Conservation (phyloP, 1,284 basidiomycete genomes). For the Pyrrhoderma noxium region DNA sequence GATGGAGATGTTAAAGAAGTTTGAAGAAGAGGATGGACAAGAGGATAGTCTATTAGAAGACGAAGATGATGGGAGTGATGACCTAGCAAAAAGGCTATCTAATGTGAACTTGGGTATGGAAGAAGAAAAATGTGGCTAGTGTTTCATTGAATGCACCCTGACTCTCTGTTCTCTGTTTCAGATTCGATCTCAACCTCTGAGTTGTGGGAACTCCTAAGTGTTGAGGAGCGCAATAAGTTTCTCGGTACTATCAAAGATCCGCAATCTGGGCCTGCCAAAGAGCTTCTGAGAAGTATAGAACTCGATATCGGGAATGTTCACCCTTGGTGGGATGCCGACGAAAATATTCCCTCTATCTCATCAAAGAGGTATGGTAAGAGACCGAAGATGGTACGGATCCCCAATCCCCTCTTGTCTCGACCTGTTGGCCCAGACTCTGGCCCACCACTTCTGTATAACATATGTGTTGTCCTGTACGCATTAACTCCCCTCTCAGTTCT, state of each 20-base stretch:
- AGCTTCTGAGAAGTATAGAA: conserved; percentile 52
- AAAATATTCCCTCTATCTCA: background rate
- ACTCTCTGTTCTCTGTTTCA: conserved; percentile 22
- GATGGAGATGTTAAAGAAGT: conserved; percentile 60
- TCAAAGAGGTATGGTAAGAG: conserved; percentile 29
- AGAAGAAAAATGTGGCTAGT: background rate
- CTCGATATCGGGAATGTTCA: conserved; percentile 31
- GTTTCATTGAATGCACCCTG: conserved; percentile 2
- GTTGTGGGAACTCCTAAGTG: conserved; percentile 58
- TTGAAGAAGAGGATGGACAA: conserved; percentile 55
- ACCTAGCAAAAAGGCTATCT: conserved; percentile 46
- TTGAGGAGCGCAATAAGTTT: conserved; percentile 54
- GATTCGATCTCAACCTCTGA: conserved; percentile 48
- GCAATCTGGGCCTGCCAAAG: conserved; percentile 44
- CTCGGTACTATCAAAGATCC: conserved; percentile 51
- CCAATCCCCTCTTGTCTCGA: conserved; percentile 38
- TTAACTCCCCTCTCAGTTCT: background rate
- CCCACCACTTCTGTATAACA: conserved; percentile 53
- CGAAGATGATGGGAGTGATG: conserved; percentile 36
- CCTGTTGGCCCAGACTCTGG: conserved; percentile 26
- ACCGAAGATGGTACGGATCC: conserved; percentile 45
- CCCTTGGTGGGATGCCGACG: conserved; percentile 58
- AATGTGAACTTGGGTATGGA: conserved; percentile 55
- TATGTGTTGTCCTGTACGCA: conserved; percentile 57
- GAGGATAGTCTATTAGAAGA: conserved; percentile 31